phyloP scores from a whole-genome alignment of 2,329 filamentous ascomycete genomes.

The Torrubiellomyces zombiae region DNA sequence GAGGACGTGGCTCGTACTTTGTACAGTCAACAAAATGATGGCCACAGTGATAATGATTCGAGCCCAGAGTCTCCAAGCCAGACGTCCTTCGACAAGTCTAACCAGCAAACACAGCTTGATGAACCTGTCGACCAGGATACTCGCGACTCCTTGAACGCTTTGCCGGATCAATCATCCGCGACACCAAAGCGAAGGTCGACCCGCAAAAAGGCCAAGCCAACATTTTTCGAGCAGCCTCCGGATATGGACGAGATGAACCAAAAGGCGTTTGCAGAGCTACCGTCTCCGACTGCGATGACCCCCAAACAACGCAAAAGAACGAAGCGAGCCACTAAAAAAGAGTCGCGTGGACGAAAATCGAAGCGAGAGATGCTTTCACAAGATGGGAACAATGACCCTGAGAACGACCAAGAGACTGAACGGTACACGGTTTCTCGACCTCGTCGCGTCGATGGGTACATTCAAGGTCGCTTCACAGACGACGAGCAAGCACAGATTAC shows the following conservation, averaged over 20 bases:
- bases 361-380: slow-evolving; percentile 8
- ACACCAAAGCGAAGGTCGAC: slow-evolving; percentile 17
- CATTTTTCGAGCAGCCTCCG: slow-evolving; percentile 21
- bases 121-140: too few relatives aligned
- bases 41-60: too few relatives aligned
- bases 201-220: slow-evolving; percentile 31
- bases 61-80: too few relatives aligned
- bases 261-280: slow-evolving; percentile 9
- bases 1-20: too few relatives aligned
- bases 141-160: too few relatives aligned
- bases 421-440: slow-evolving; percentile 6
- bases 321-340: slow-evolving; percentile 14
- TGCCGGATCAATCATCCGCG: too few relatives aligned
- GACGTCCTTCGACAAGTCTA: slow-evolving; percentile 6
- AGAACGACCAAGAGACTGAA: slow-evolving; percentile 7
- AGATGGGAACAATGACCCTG: slow-evolving; percentile 8
- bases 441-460: slow-evolving; percentile 12
- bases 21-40: too few relatives aligned
- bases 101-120: slow-evolving; percentile 4
- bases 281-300: slow-evolving; percentile 16
- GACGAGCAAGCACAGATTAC: slow-evolving; percentile 25
- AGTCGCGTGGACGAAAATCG: slow-evolving; percentile 5
- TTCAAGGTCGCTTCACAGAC: slow-evolving; percentile 25
- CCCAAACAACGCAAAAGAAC: slow-evolving; percentile 14
- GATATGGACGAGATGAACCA: slow-evolving; percentile 7